Conservation (phyloP, 2,329 filamentous ascomycete genomes). For the Lizonia empirigonia region DNA sequence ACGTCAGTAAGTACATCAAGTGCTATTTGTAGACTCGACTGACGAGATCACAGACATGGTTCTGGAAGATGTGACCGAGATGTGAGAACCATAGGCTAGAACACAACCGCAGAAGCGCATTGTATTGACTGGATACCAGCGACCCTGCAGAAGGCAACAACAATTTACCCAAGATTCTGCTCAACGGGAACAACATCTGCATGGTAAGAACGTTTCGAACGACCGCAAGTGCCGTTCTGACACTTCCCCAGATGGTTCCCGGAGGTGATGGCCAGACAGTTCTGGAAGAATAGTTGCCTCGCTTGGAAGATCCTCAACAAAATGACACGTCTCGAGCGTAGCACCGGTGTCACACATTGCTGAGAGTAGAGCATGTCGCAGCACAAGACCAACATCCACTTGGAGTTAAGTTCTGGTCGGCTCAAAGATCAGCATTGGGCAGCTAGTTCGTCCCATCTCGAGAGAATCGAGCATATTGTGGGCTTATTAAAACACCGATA, state of each 20-base stretch:
- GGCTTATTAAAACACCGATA: neutral
- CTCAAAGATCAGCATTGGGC: neutral
- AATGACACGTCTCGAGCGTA: neutral
- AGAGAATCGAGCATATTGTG: neutral
- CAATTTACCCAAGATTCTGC: conserved; percentile 89
- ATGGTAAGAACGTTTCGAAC: conserved; percentile 69
- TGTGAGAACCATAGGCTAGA: conserved; percentile 61
- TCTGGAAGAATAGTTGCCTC: conserved; percentile 28
- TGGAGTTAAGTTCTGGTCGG: neutral
- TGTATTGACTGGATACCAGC: conserved; percentile 56
- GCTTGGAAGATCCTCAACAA: neutral
- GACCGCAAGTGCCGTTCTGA: conserved; percentile 11
- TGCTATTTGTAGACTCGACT: neutral
- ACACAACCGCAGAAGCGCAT: neutral
- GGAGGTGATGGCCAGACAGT: conserved; percentile 41
- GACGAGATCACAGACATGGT: conserved; percentile 80
- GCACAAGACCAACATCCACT: neutral
- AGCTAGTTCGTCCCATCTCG: neutral
- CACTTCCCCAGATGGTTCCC: conserved; percentile 38
- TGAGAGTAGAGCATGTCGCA: neutral
- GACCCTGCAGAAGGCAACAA: conserved; percentile 84
- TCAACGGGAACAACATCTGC: conserved; percentile 99
- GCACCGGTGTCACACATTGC: neutral
- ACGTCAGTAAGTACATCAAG: conserved; percentile 82
- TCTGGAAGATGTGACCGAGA: conserved; percentile 94